Base-by-base conservation (phyloP, 768 basidiomycete species). In the Tremella yokohamensis region DNA sequence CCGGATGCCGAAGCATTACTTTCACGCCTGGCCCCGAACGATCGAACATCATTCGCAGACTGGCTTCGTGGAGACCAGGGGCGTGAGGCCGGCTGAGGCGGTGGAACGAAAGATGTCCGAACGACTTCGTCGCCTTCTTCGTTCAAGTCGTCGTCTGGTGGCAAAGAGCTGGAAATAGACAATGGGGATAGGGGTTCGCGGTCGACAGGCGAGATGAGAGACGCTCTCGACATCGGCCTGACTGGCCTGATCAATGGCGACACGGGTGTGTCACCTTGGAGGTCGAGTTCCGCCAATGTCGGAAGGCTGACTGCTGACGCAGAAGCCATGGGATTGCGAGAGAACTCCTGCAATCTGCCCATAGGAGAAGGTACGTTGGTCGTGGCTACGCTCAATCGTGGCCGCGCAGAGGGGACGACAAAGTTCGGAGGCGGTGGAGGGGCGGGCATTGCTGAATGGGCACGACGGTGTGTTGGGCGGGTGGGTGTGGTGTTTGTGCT, bases 281-380 rank as follows among this genome's bases (percentile, higher is more conserved):
- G 18, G 8, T 60, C 58, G 42, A 42, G 22, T 48, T 64, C 63
- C 1, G 55, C 51, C 8, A 64, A 55, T 7, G 63, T 64, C 8
- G 63, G 62, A 11, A 64, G 57, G 24, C 49, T 52, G 42, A 64
- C 45, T n/a, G 62, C 63, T 15, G 63, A 64, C 26, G 56, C 37
- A 4, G 51, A 57, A 25, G 63, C 56, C 19, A 63, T 29, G 22
- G 53, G 49, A 38, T 59, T 63, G 19, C 62, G 56, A 12, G 52
- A 59, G 47, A 45, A 63, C 44, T 62, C 61, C 8, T 29, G 38
- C 11, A 58, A 49, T 29, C 61, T 39, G 19, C 49, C 19, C 29
- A 45, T 45, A 45, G 42, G 42, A 45, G 42, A 45, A 45, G 42
- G 42, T 8, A 18, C n/a, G 8, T 45, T 45, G 15, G 22, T 45